Evolutionary conservation across 805 yeast species (phyloP), one percentile per base, ranked within the genome.

Genomic region (Metschnikowia aberdeeniae): DNA sequence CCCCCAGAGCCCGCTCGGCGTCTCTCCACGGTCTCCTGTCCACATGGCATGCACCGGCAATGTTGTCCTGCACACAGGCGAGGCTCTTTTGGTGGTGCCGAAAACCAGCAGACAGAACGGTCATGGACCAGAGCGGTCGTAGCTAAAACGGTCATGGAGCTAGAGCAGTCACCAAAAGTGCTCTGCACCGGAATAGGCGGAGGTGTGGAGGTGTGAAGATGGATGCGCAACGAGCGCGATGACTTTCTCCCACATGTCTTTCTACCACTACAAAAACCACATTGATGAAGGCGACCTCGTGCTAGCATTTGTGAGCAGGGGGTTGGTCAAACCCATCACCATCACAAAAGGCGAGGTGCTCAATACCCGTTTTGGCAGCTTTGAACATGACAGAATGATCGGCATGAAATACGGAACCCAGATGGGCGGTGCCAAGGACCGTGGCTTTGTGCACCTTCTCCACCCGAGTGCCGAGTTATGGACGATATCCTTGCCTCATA

Each of bases 391-490:
- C 37, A 70, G 77, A 28, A 89, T 93, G 86, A 80, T 93, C 46
- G 96, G 95, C 5, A 67, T 77, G 58, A 75, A 72, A 49, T 92
- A 78, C 64, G 99, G 99, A 1, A 74, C 88, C 0, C 99, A 93
- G 61, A 79, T 92, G 57, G 77, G 89, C 3, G 78, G 86, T 14
- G 74, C 80, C 6, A 80, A 78, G 49, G 95, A 90, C 0, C 76
- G 77, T 55, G 96, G 96, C 0, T 93, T 89, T 60, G 80, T 93
- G 40, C 95, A 92, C 60, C 70, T 93, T 11, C 66, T 93, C 38
- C 90, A 86, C 49, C 98, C 99, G 1, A 84, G 95, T 0, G 90
- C 99, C 0, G 99, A 93, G 64, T 68, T 93, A 19, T 93, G 99
- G 99, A 86, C 97, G 0, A 59, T 88, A n/a, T 87, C 97, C 0